Percentiles rank a stretch among this genome's conserved stretches.
Conservation (phyloP, 495 filamentous ascomycete species). For the Neurospora sublineolata region DNA sequence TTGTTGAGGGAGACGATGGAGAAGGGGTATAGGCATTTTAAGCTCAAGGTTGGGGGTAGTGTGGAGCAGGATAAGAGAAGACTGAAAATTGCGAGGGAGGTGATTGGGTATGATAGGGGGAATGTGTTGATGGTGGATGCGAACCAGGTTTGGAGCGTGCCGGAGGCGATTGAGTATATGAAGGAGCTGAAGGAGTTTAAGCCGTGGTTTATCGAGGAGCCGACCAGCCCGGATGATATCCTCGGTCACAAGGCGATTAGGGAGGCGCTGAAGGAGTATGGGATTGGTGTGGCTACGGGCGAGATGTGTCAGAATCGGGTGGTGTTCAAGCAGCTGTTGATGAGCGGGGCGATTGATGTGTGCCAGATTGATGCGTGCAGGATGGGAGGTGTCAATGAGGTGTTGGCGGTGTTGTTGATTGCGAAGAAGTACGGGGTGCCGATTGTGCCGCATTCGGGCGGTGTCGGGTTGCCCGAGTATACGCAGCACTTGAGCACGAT, state of each 20-base stretch:
- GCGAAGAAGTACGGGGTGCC: slow-evolving; percentile 77
- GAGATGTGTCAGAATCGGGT: slow-evolving; percentile 97
- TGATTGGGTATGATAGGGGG: slow-evolving; percentile 76
- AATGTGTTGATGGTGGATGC: slow-evolving; percentile 93
- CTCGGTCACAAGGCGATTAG: slow-evolving; percentile 78
- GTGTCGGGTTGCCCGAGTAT: slow-evolving; percentile 87
- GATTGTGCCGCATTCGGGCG: slow-evolving; percentile 80
- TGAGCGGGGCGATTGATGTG: slow-evolving; percentile 68
- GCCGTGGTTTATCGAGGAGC: slow-evolving; percentile 97
- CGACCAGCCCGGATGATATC: slow-evolving; percentile 88
- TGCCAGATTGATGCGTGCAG: slow-evolving; percentile 89
- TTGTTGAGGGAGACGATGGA: slow-evolving; percentile 60
- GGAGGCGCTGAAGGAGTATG: slow-evolving; percentile 60
- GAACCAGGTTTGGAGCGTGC: slow-evolving; percentile 90
- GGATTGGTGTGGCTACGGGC: slow-evolving; percentile 80
- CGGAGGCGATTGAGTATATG: slow-evolving; percentile 86
- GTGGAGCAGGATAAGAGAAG: slow-evolving; percentile 59
- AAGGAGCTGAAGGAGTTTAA: slow-evolving; percentile 67
- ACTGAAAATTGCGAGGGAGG: slow-evolving; percentile 61
- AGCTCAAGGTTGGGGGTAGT: slow-evolving; percentile 74
- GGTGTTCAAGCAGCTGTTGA: slow-evolving; percentile 85
- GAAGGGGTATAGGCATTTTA: slow-evolving; percentile 79
- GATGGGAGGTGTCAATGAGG: slow-evolving; percentile 86
- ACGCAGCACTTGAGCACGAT: slow-evolving; percentile 90
- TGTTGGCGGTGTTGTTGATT: slow-evolving; percentile 80